Evolutionary conservation across 108 stramenopile species (phyloP).

Genomic region (Pseudonitzschia multiseries): DNA sequence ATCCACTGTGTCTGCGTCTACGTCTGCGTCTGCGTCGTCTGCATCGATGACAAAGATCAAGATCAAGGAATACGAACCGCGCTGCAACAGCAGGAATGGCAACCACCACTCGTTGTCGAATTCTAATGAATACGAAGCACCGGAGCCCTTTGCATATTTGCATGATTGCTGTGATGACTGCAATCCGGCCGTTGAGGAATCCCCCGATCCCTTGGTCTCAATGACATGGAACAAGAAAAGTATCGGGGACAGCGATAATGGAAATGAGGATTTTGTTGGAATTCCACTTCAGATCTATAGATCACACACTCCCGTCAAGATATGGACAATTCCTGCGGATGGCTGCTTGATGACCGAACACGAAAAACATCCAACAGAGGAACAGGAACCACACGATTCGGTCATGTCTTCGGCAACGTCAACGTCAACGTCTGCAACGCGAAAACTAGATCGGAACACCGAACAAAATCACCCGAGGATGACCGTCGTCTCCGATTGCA

Average conservation of each 20-base stretch:
- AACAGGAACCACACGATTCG: neutral
- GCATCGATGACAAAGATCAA: neutral
- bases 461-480: neutral
- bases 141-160: slow-evolving; percentile 35
- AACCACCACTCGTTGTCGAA: neutral
- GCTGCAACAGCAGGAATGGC: neutral
- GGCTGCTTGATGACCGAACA: neutral
- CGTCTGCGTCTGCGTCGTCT: no score
- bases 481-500: slow-evolving; percentile 15
- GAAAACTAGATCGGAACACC: no score
- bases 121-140: slow-evolving; percentile 25
- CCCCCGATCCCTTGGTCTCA: slow-evolving; percentile 44
- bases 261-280: neutral
- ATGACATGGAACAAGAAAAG: slow-evolving; percentile 25
- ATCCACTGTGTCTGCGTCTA: no score
- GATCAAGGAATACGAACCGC: slow-evolving; percentile 1
- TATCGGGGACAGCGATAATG: neutral
- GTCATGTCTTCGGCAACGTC: no score
- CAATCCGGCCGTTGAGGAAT: slow-evolving; percentile 9
- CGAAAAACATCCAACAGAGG: neutral
- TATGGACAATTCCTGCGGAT: neutral
- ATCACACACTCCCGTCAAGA: neutral
- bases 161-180: slow-evolving; percentile 15
- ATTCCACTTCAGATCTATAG: slow-evolving; percentile 39
- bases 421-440: no score